A percentile compares a stretch with the other conserved stretches of the same genome.
These are phyloP conservation scores for Leccinum fuscescens DNA, from an alignment of 1,284 basidiomycete species.

Conservation along the genomic window DNA sequence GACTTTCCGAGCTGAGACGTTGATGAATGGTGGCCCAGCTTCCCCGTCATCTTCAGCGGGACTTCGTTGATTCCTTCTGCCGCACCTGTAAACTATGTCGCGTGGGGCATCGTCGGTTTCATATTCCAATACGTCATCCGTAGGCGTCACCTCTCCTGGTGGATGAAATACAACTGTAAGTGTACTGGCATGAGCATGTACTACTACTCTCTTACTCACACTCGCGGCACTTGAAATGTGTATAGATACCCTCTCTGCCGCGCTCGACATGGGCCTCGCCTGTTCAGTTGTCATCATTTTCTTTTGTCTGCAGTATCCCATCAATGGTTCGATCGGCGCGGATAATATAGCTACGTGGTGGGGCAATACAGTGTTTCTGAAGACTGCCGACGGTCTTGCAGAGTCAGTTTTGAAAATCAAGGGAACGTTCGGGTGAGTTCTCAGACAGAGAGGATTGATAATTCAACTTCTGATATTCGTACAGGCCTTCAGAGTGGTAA, in stretches of 20 bases:
- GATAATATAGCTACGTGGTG: conserved; percentile 47
- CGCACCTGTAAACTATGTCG: conserved; percentile 45
- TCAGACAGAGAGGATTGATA: no score
- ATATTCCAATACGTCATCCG: conserved; percentile 57
- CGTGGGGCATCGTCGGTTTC: conserved; percentile 51
- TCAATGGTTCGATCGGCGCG: conserved; percentile 43
- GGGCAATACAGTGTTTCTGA: conserved; percentile 49
- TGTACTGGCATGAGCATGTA: background rate
- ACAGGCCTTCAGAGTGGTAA: no score
- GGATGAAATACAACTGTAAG: conserved; percentile 55
- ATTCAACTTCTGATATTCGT: no score
- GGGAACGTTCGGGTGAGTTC: conserved; percentile 25
- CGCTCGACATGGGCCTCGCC: conserved; percentile 48
- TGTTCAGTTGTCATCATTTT: conserved; percentile 44
- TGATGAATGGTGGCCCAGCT: conserved; percentile 23
- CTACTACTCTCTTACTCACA: background rate
- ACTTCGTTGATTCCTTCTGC: conserved; percentile 52
- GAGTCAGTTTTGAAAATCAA: conserved; percentile 30
- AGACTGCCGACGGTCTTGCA: conserved; percentile 39
- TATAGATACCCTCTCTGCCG: conserved; percentile 49
- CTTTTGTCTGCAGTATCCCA: conserved; percentile 47
- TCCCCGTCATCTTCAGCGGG: conserved; percentile 55
- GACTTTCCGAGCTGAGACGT: no score
- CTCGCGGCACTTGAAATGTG: background rate
- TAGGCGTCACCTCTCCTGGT: conserved; percentile 50